These are phyloP conservation scores for Pseudogymnoascus verrucosus DNA, from an alignment of 2,329 filamentous ascomycete species.

Conservation along the genomic window DNA sequence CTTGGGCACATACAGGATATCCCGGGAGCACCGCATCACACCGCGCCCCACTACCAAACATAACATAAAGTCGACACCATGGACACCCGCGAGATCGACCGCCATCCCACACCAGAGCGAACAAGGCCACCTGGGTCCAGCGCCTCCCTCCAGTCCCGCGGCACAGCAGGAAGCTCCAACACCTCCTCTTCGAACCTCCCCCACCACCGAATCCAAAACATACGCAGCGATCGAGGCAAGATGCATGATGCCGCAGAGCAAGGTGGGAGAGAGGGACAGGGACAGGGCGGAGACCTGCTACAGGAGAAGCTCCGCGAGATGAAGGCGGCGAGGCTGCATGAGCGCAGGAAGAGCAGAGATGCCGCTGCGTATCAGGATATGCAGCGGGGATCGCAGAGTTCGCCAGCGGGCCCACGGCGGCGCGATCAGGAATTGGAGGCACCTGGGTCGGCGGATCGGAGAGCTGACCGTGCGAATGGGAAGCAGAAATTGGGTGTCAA, in stretches of 20 bases:
- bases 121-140: slow-evolving; percentile 4
- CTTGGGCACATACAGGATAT: background rate
- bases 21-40: background rate
- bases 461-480: slow-evolving; percentile 7
- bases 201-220: slow-evolving; percentile 7
- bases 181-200: slow-evolving; percentile 5
- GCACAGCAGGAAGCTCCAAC: background rate
- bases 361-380: slow-evolving; percentile 14
- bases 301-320: slow-evolving; percentile 29
- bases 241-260: background rate
- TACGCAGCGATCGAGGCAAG: slow-evolving; percentile 1
- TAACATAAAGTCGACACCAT: background rate
- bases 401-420: slow-evolving; percentile 20
- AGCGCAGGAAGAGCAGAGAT: slow-evolving; percentile 19
- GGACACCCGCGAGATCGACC: background rate
- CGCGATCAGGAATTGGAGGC: slow-evolving; percentile 20
- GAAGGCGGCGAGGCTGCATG: slow-evolving; percentile 24
- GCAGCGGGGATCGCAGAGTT: slow-evolving; percentile 23
- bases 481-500: slow-evolving; percentile 54
- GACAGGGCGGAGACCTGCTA: slow-evolving; percentile 17
- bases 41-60: background rate
- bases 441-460: slow-evolving; percentile 23
- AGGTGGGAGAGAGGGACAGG: background rate
- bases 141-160: background rate
- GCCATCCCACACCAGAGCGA: slow-evolving; percentile 2